phyloP scores from a whole-genome alignment of 225 moss, liverwort and hornwort genomes.

The Ulota crispa region DNA sequence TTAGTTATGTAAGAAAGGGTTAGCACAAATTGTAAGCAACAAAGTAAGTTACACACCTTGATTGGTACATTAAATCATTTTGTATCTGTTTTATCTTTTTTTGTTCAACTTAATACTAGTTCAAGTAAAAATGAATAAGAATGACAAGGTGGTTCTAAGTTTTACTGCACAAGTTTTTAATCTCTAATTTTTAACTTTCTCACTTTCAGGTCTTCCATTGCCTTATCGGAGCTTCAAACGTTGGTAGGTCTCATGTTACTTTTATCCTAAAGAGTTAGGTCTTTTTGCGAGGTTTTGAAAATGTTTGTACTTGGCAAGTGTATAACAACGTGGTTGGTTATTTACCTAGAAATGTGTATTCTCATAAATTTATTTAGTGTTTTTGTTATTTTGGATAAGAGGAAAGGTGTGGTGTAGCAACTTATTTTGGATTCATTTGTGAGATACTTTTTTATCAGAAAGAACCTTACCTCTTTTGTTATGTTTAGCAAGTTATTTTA shows the following conservation, averaged over 20 bases:
- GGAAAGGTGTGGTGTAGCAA: background rate
- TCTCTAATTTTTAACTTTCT: background rate
- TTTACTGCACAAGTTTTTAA: background rate
- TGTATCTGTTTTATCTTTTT: no score
- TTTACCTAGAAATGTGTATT: background rate
- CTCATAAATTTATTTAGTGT: background rate
- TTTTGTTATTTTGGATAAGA: background rate
- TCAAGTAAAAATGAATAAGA: no score
- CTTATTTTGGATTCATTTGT: background rate
- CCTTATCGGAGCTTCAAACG: constrained; percentile 53
- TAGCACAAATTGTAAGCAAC: no score
- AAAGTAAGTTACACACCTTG: no score
- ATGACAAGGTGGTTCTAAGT: background rate
- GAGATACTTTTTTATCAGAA: no score
- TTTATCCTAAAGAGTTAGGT: background rate
- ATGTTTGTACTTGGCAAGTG: background rate
- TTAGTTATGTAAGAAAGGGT: background rate
- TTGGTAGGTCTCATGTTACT: constrained; percentile 29
- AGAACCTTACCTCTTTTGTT: background rate
- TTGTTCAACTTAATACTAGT: no score
- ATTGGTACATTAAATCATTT: no score
- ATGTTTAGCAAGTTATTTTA: background rate
- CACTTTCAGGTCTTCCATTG: constrained; percentile 44
- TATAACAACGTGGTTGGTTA: background rate
- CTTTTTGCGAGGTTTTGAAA: background rate